Evolutionary conservation across 2,329 filamentous ascomycete genomes (phyloP).

Genomic region (Calonectria hongkongensis): DNA sequence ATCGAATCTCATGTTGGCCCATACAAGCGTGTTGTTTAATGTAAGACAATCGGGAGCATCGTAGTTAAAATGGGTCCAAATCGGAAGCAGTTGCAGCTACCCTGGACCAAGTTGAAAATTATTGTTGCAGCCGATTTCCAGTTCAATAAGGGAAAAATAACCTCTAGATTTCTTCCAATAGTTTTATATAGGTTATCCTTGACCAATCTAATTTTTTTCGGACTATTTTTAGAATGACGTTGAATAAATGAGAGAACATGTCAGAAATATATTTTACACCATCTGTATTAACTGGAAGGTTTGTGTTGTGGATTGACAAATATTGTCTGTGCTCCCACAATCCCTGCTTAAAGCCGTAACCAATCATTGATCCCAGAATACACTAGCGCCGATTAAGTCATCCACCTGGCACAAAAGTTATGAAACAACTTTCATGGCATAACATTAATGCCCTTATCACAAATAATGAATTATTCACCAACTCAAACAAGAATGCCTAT

Average conservation of each 20-base stretch:
- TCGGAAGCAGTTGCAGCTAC: neutral
- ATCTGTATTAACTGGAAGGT: neutral
- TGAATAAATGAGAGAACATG: too few relatives aligned
- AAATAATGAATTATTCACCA: neutral
- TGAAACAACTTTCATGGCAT: neutral
- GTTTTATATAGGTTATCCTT: too few relatives aligned
- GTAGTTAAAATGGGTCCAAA: neutral
- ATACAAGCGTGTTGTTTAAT: constrained; percentile 3
- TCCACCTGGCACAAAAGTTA: neutral
- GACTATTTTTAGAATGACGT: too few relatives aligned
- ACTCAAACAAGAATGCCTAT: neutral
- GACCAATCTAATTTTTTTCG: too few relatives aligned
- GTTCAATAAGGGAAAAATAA: too few relatives aligned
- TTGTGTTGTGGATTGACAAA: neutral
- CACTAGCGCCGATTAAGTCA: neutral
- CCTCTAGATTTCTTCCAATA: too few relatives aligned
- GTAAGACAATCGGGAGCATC: neutral
- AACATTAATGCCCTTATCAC: neutral
- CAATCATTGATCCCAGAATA: neutral
- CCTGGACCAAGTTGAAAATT: neutral
- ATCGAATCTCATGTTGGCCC: neutral
- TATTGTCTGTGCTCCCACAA: neutral
- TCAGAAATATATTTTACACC: neutral
- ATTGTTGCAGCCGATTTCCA: too few relatives aligned
- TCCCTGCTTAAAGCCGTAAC: neutral